Percentiles rank a stretch among this genome's conserved stretches.
Conservation (phyloP, 306 rosid species). For the Citrullus colocynthis region DNA sequence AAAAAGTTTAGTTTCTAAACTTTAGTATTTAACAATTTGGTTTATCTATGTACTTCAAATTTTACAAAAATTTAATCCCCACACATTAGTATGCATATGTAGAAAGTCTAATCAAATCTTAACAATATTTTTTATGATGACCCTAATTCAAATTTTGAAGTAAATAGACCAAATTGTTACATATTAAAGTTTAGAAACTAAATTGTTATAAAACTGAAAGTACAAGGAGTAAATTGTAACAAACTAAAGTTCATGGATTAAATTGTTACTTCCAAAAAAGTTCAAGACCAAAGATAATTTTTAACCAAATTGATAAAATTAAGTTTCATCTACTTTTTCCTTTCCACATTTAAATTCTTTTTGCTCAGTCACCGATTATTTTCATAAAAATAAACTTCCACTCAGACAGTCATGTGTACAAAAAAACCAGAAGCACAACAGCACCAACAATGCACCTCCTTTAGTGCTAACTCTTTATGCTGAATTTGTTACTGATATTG, state of each 20-base stretch:
- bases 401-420: neutral
- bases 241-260: neutral
- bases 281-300: neutral
- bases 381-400: neutral
- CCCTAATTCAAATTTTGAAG: no score
- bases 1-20: no score
- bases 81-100: no score
- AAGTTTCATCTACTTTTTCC: neutral
- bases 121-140: no score
- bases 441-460: neutral
- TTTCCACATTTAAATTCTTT: neutral
- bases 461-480: neutral
- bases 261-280: neutral
- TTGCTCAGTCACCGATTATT: neutral
- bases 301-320: neutral
- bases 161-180: neutral
- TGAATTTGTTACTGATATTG: neutral
- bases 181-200: no score
- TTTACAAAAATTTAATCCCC: no score
- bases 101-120: no score
- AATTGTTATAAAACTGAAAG: neutral
- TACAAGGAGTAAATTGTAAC: neutral
- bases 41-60: no score
- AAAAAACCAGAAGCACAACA: neutral
- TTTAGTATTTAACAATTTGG: no score